Evolutionary conservation across 306 rosid genomes (phyloP), one percentile per base, ranked within the genome.

Genomic region (Phaseolus lunatus): DNA sequence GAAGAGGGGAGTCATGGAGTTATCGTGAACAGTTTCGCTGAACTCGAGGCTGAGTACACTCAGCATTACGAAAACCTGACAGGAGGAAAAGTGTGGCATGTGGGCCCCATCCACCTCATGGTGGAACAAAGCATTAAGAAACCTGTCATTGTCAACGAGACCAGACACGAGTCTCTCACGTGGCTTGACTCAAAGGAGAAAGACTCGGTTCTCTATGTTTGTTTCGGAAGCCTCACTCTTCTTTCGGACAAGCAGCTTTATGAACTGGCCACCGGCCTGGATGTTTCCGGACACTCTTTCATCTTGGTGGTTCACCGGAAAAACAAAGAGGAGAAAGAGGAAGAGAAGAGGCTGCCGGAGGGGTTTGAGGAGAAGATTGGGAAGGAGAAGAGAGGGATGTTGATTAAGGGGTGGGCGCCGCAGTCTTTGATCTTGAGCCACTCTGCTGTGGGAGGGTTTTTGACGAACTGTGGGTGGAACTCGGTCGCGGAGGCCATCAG

Each of bases 101-200:
- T 83, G 0, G 89, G 89, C 2, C 89, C 89, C 0, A 61, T 76
- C 50, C 73, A 85, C 0, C 73, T 86, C 26, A 75, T 62, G 33
- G 62, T 80, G 0, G 57, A 73, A 3, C 44, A 72, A 5, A 5
- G 9, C 3, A 14, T 13, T 8, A 20, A 53, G 11, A 19, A 11
- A 15, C 52, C 52, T 11, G 39, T 19, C 0, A 4, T 14, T 5
- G 27, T 9, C 0, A 8, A 23, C 10, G 50, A 8, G 12, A 22
- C 8, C 5, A 15, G 59, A 23, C 79, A 80, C 2, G 75, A 75
- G 13, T 74, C 66, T 18, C 37, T 84, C 0, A 47, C 9, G 8
- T 84, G 87, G 87, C 84, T 84, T 9, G 23, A 16, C 18, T 16
- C 75, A 0, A 75, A 62, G 58, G 29, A 67, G 0, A 3, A 7